Conservation (phyloP, 1,284 basidiomycete genomes). For the Rugosomyces carneus region DNA sequence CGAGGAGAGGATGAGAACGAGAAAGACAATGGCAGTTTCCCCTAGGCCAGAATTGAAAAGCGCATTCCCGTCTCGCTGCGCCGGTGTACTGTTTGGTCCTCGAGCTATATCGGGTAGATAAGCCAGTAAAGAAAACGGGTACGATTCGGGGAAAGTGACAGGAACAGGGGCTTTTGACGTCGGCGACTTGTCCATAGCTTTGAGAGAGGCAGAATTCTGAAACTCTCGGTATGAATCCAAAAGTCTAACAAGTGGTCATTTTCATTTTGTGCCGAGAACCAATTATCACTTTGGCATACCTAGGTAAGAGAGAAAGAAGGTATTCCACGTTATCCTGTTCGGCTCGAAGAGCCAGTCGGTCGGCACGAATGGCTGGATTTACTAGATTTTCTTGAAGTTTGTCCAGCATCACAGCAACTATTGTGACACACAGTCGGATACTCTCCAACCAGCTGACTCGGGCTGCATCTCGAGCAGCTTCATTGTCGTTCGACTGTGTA, state of each 20-base stretch:
- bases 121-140: conserved; percentile 84
- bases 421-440: conserved; percentile 77
- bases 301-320: conserved; percentile 80
- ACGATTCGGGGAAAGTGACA: conserved; percentile 88
- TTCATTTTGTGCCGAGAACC: neutral
- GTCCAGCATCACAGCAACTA: conserved; percentile 88
- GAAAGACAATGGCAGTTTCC: conserved; percentile 82
- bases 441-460: conserved; percentile 90
- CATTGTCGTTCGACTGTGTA: conserved; percentile 56
- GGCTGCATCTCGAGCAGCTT: conserved; percentile 62
- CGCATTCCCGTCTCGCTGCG: conserved; percentile 35
- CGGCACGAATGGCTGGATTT: conserved; percentile 55
- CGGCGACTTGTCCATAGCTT: conserved; percentile 64
- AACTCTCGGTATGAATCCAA: conserved; percentile 87
- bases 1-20: conserved; percentile 77
- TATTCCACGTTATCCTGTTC: conserved; percentile 95
- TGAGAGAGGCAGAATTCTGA: conserved; percentile 58
- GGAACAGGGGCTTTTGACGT: conserved; percentile 62
- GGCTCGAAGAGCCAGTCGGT: conserved; percentile 59
- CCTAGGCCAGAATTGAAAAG: conserved; percentile 78
- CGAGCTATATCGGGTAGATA: conserved; percentile 52
- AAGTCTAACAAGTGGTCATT: conserved; percentile 39
- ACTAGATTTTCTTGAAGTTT: conserved; percentile 81
- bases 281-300: conserved; percentile 38
- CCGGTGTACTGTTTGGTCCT: conserved; percentile 35